phyloP scores from a whole-genome alignment of 371 early-diverging fungal species.

The Actinomortierella wolfii region DNA sequence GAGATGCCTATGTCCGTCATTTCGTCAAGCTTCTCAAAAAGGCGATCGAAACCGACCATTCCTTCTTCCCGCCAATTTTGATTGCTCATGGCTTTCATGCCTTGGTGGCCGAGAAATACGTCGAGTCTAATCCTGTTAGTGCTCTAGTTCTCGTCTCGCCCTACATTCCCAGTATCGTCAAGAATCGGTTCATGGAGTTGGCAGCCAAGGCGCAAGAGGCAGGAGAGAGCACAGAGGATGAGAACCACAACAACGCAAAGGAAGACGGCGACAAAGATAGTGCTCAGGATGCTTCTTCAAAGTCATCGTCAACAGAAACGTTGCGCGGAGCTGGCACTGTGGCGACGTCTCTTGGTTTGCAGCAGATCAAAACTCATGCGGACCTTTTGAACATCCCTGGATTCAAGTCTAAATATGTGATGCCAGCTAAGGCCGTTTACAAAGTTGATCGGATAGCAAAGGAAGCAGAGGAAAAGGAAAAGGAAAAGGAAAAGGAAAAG shows the following conservation, averaged over 20 bases:
- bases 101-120: slow-evolving; percentile 38
- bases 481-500: slow-evolving; percentile 8
- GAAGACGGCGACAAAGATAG: no score
- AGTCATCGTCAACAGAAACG: no score
- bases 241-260: no score
- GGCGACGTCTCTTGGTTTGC: not conserved
- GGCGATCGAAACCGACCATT: slow-evolving; percentile 41
- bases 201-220: slow-evolving; percentile 9
- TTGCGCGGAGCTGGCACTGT: not conserved
- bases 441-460: slow-evolving; percentile 38
- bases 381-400: slow-evolving; percentile 28
- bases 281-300: no score
- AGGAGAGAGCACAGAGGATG: no score
- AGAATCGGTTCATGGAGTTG: slow-evolving; percentile 22
- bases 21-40: slow-evolving; percentile 36
- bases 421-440: slow-evolving; percentile 38
- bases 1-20: slow-evolving; percentile 37
- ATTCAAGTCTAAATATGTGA: slow-evolving; percentile 25
- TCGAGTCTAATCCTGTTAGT: slow-evolving; percentile 46
- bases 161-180: slow-evolving; percentile 31
- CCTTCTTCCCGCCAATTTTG: slow-evolving; percentile 43
- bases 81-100: slow-evolving; percentile 47
- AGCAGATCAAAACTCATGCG: slow-evolving; percentile 27
- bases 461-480: slow-evolving; percentile 26
- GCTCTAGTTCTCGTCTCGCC: slow-evolving; percentile 44